Base-by-base conservation (phyloP, 2,329 filamentous ascomycete species). In the Colletotrichum navitas region DNA sequence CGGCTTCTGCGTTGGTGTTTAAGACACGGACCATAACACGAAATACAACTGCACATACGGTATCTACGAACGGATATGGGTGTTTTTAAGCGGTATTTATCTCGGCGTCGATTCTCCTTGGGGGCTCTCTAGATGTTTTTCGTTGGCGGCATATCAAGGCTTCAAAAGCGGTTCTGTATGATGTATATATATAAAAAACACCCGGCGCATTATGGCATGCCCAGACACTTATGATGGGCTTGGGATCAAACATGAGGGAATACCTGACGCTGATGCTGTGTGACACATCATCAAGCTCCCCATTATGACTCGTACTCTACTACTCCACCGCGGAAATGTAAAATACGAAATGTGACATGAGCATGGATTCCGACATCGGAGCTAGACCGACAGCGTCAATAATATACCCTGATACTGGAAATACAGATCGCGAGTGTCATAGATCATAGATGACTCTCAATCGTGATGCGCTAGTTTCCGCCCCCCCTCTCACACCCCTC, bases 1-100 rank as follows among this genome's bases (percentile, higher is more conserved):
- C 77, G 87, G 88, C 10, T 89, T 90, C 75, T 87, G 86, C 74
- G 84, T 90, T 12, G 88, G 87, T 3, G 73, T 68, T 21, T 77
- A 63, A 47, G 45, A 18, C n/a, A 52, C 34, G 6, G 12, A 24
- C 3, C 59, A 49, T 49, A 5, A 29, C 51, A 45, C 45, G 32
- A 18, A 63, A 10, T n/a, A 32, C 26, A 36, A 63, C 45, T 43
- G 54, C 62, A 60, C 32, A 69, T 63, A 55, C 6, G 41, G 58
- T 63, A 56, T 14, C 21, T 56, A 55, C 24, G 47, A 66, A 60
- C 45, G 56, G 68, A 68, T 63, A 68, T 54, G 59, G 66, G 65
- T 60, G 67, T 67, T 58, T 64, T 64, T 68, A 34, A 69, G 66
- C 69, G 69, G 54, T 56, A 41, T 41, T 41, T 41, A 41, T 68